Percentiles rank a stretch among this genome's conserved stretches.
phyloP scores from a whole-genome alignment of 306 rosid species.

The Dalbergia cultrata region DNA sequence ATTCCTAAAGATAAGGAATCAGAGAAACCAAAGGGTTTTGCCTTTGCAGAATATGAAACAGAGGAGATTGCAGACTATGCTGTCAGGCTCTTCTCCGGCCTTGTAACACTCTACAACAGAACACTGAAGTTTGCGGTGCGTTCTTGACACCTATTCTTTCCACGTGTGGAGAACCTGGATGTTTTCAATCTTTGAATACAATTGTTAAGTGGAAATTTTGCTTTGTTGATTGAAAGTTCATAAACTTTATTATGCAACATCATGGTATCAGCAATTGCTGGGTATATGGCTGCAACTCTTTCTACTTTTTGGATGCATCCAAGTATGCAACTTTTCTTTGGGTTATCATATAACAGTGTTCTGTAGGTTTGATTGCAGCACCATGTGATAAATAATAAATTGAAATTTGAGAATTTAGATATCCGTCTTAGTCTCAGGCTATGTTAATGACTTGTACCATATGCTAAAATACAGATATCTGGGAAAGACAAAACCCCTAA shows the following conservation, averaged over 20 bases:
- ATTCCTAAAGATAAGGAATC: constrained; percentile 91
- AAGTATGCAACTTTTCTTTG: not conserved
- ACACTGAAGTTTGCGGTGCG: constrained; percentile 89
- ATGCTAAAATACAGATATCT: constrained; percentile 71
- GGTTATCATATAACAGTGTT: constrained; percentile 23
- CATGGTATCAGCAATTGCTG: constrained; percentile 27
- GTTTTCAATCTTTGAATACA: constrained; percentile 28
- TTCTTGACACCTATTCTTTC: constrained; percentile 43
- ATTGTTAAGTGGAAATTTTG: constrained; percentile 32
- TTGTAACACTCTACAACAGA: constrained; percentile 79
- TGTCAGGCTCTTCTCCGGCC: constrained; percentile 89
- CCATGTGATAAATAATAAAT: constrained; percentile 37
- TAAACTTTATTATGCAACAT: constrained; percentile 4
- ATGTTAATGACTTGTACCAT: constrained; percentile 40
- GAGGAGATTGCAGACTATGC: constrained; percentile 91
- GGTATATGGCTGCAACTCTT: constrained; percentile 24
- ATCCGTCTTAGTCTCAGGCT: constrained; percentile 15
- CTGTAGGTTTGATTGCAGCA: constrained; percentile 25
- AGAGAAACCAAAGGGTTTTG: constrained; percentile 79
- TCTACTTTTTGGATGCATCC: constrained; percentile 27
- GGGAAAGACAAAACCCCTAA: constrained; percentile 81
- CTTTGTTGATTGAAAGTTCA: constrained; percentile 32
- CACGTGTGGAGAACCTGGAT: constrained; percentile 15
- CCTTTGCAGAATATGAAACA: constrained; percentile 90
- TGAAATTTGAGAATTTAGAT: constrained; percentile 22